Percentiles rank a stretch among this genome's conserved stretches.
phyloP scores from a whole-genome alignment of 768 basidiomycete species.

The Leucocoprinus sp. region DNA sequence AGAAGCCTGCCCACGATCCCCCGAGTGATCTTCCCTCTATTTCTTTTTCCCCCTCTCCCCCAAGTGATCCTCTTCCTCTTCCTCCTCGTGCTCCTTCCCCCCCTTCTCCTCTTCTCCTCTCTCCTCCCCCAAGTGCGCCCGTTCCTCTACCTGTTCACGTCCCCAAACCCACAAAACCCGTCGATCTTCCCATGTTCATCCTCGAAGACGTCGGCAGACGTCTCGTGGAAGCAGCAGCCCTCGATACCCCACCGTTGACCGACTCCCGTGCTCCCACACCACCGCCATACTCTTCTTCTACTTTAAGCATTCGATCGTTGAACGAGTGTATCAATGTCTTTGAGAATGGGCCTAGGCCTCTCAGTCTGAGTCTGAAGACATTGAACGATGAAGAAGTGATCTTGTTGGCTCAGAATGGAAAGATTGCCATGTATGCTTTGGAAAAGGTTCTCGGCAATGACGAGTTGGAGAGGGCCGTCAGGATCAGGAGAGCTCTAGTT shows the following conservation, averaged over 20 bases:
- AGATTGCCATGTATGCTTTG: slow-evolving; percentile 90
- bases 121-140: neutral
- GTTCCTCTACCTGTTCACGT: slow-evolving; percentile 1
- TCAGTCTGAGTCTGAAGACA: slow-evolving; percentile 44
- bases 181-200: slow-evolving; percentile 32
- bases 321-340: slow-evolving; percentile 78
- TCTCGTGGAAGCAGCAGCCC: slow-evolving; percentile 19
- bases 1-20: slow-evolving; percentile 12
- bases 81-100: neutral
- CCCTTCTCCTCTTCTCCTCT: neutral
- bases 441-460: slow-evolving; percentile 78
- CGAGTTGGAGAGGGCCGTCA: slow-evolving; percentile 80
- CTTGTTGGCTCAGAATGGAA: slow-evolving; percentile 78
- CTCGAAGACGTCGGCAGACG: slow-evolving; percentile 50
- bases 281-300: slow-evolving; percentile 7
- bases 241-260: slow-evolving; percentile 5
- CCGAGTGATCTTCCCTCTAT: neutral
- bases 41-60: neutral
- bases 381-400: slow-evolving; percentile 92
- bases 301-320: slow-evolving; percentile 37
- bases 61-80: neutral
- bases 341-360: slow-evolving; percentile 61
- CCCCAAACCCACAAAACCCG: slow-evolving; percentile 10
- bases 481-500: slow-evolving; percentile 79
- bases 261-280: slow-evolving; percentile 7